Evolutionary conservation across 441 rosid species (phyloP), one percentile per base, ranked within the genome.

Genomic region (Euphorbia celastroides): DNA sequence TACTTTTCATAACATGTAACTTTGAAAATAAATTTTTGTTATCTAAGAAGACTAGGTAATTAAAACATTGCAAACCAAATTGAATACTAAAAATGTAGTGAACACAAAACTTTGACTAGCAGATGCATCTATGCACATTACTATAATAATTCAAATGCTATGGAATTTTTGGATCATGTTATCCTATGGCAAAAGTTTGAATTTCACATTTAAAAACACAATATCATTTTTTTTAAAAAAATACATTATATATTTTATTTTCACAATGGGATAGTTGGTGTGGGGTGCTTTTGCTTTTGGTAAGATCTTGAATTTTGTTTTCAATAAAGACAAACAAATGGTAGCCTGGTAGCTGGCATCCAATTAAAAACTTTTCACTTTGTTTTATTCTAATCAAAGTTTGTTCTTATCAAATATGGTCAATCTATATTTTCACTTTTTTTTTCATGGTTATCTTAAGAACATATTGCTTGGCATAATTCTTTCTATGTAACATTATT

Each of bases 241-340:
- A n/a, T n/a, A n/a, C n/a, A n/a, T n/a, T n/a, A n/a, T 34, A 34
- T 34, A 9, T 3, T 34, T 34, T 34, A 4, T 34, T 34, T 4
- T 4, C 4, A 3, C 4, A 9, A 3, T 4, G 9, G 38, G 38
- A 34, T 5, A 14, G 52, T 46, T 46, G 52, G 52, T 4, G 19
- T 6, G 52, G 52, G 52, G 6, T 7, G 55, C 22, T 50, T 20
- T 59, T 32, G 46, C 12, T 6, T 20, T 17, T 36, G 12, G 46
- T 19, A 11, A 60, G 63, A 60, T 60, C 14, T 32, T 34, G 64
- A 60, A 36, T 60, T 20, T 22, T 19, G n/a, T 10, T 34, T 60
- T 60, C 64, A 20, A 36, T 22, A 19, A 5, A 44, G 50, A 44
- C 17, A 6, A 44, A 19, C 13, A 12, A 50, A n/a, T 23, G 19